phyloP scores from a whole-genome alignment of 192 early-diverging fungal genomes.

The Lobosporangium transversale region DNA sequence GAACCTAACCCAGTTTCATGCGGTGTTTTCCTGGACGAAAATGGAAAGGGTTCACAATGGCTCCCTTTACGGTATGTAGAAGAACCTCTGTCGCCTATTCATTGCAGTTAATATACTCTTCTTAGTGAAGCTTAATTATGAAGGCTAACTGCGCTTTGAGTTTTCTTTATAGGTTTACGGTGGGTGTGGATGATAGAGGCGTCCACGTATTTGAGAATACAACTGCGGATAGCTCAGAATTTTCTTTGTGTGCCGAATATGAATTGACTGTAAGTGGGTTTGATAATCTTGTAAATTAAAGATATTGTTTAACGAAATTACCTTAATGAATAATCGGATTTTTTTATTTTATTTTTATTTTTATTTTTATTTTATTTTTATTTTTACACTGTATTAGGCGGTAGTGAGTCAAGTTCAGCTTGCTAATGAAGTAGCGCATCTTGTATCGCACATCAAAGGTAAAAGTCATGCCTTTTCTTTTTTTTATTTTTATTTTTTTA shows the following conservation, averaged over 20 bases:
- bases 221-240: slow-evolving; percentile 35
- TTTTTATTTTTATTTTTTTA: neutral
- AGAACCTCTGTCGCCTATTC: too few relatives aligned
- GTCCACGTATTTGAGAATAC: slow-evolving; percentile 54
- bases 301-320: too few relatives aligned
- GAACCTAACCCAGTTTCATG: slow-evolving; percentile 62
- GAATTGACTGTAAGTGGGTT: slow-evolving; percentile 66
- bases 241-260: slow-evolving; percentile 61
- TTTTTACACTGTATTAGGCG: slow-evolving; percentile 46
- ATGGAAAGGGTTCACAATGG: slow-evolving; percentile 55
- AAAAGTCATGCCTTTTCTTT: slow-evolving; percentile 1
- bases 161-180: slow-evolving; percentile 54
- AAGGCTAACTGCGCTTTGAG: too few relatives aligned
- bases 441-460: slow-evolving; percentile 77
- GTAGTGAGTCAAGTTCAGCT: slow-evolving; percentile 63
- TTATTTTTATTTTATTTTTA: neutral
- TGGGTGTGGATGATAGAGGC: slow-evolving; percentile 56
- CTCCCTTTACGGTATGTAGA: slow-evolving; percentile 54
- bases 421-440: slow-evolving; percentile 71
- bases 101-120: too few relatives aligned
- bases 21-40: slow-evolving; percentile 35
- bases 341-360: too few relatives aligned
- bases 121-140: too few relatives aligned
- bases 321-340: too few relatives aligned
- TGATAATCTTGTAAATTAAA: too few relatives aligned